Conservation (phyloP, 805 yeast genomes). For the Lipomyces orientalis region DNA sequence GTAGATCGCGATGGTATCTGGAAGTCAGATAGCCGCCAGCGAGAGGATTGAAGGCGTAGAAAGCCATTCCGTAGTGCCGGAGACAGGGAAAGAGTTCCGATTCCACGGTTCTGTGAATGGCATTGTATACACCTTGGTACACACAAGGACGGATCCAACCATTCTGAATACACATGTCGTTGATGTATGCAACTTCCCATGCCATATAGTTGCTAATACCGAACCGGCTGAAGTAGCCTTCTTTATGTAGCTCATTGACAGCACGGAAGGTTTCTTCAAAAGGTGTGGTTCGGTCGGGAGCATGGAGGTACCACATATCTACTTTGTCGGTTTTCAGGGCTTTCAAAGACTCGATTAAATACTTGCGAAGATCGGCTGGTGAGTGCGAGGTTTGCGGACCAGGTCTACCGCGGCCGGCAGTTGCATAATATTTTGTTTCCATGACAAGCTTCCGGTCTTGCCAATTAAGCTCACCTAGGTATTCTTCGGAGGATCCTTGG, state of each 20-base stretch:
- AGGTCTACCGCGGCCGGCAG: conserved; percentile 23
- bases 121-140: conserved; percentile 42
- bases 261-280: conserved; percentile 39
- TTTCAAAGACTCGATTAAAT: conserved; percentile 9
- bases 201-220: conserved; percentile 41
- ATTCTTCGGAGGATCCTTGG: conserved; percentile 32
- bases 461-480: conserved; percentile 24
- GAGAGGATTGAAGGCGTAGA: conserved; percentile 38
- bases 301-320: conserved; percentile 26
- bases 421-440: conserved; percentile 30
- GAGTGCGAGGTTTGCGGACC: conserved; percentile 21
- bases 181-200: conserved; percentile 33
- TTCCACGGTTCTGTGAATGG: conserved; percentile 36
- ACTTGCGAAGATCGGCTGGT: conserved; percentile 9
- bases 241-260: conserved; percentile 38
- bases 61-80: conserved; percentile 35
- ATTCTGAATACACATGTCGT: conserved; percentile 14
- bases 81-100: conserved; percentile 39
- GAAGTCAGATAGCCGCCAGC: conserved; percentile 13
- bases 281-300: conserved; percentile 40
- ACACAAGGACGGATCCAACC: conserved; percentile 36
- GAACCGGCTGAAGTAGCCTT: conserved; percentile 40
- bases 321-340: conserved; percentile 22
- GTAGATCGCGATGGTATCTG: conserved; percentile 9
- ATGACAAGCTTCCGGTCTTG: conserved; percentile 18